Percentiles rank a stretch among this genome's conserved stretches.
Evolutionary conservation across 2,329 filamentous ascomycete genomes (phyloP).

Genomic region (Penicillium psychrosexuale): DNA sequence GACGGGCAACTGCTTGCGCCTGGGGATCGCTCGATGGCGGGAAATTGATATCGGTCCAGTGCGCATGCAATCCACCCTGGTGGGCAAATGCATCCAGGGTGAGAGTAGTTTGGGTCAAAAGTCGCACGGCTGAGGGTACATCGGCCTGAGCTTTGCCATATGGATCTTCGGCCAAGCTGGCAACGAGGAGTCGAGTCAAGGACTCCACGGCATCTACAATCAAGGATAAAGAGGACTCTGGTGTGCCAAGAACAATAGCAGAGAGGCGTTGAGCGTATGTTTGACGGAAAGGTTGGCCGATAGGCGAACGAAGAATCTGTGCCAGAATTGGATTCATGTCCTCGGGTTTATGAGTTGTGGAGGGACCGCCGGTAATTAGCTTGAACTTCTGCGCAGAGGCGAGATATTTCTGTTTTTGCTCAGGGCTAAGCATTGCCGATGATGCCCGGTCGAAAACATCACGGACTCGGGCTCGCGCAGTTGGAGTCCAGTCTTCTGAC

Average conservation of each 20-base stretch:
- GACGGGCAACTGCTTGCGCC: conserved; percentile 36
- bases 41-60: conserved; percentile 75
- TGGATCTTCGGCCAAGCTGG: conserved; percentile 73
- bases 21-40: conserved; percentile 36
- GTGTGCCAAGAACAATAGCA: conserved; percentile 68
- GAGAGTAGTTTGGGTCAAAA: conserved; percentile 65
- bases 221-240: conserved; percentile 65
- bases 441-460: conserved; percentile 41
- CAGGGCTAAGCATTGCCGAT: conserved; percentile 38
- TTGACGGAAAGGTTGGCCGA: conserved; percentile 69
- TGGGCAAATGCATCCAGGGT: conserved; percentile 66
- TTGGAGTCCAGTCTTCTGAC: conserved; percentile 44
- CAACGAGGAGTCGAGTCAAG: conserved; percentile 65
- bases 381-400: conserved; percentile 39
- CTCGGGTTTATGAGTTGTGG: conserved; percentile 46
- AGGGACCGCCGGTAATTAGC: conserved; percentile 30
- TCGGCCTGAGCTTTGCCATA: conserved; percentile 85
- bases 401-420: conserved; percentile 39
- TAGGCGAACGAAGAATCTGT: conserved; percentile 47
- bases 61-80: conserved; percentile 48
- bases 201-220: conserved; percentile 71
- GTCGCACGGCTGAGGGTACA: conserved; percentile 69
- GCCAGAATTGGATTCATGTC: conserved; percentile 50
- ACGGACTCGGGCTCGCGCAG: conserved; percentile 37
- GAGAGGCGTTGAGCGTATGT: conserved; percentile 64